phyloP scores from a whole-genome alignment of 108 stramenopile species.

The Nitzschia palea region DNA sequence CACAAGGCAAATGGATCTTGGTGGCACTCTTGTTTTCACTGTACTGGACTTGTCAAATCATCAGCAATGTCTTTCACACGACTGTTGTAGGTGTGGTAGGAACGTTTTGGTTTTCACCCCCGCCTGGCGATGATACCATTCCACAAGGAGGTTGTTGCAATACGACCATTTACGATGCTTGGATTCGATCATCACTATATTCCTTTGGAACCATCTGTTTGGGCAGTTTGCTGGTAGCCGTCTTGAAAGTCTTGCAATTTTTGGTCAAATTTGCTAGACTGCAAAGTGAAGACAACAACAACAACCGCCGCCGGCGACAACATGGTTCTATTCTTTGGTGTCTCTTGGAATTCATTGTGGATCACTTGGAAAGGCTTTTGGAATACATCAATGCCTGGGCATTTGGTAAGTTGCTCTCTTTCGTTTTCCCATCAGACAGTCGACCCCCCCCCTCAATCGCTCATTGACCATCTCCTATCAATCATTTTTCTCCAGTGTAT shows the following conservation, averaged over 20 bases:
- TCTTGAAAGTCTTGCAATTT: constrained; percentile 53
- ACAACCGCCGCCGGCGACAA: background rate
- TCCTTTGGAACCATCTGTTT: constrained; percentile 79
- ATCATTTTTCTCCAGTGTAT: constrained; percentile 27
- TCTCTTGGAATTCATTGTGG: constrained; percentile 48
- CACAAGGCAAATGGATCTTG: constrained; percentile 7
- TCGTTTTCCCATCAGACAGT: background rate
- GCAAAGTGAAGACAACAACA: constrained; percentile 4
- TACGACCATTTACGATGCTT: constrained; percentile 41
- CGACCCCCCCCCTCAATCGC: background rate
- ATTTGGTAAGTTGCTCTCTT: constrained; percentile 28
- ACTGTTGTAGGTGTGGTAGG: constrained; percentile 85
- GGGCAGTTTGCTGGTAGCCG: constrained; percentile 72
- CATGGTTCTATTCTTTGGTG: constrained; percentile 26
- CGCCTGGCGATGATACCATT: constrained; percentile 29
- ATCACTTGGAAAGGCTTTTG: constrained; percentile 40
- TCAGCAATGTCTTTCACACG: constrained; percentile 78
- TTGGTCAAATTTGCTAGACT: constrained; percentile 35
- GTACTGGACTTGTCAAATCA: constrained; percentile 76
- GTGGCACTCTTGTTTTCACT: constrained; percentile 55
- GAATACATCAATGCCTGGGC: constrained; percentile 76
- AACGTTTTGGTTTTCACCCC: constrained; percentile 88
- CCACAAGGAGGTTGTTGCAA: constrained; percentile 41
- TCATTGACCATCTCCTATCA: too few species aligned
- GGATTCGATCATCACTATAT: constrained; percentile 48